phyloP scores from a whole-genome alignment of 805 yeast genomes.

The Cyberlindnera misumaiensis region DNA sequence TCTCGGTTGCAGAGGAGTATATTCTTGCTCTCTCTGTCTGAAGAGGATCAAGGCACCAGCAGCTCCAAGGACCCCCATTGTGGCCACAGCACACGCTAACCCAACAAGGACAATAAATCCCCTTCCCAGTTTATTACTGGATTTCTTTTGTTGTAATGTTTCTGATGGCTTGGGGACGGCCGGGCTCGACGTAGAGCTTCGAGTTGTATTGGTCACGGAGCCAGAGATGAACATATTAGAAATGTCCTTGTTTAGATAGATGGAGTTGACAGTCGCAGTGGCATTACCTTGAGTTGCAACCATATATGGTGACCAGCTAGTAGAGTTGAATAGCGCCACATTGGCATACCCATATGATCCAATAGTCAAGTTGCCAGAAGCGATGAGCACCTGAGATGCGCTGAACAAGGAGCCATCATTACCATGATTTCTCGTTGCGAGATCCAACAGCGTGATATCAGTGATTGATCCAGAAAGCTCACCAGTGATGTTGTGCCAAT shows the following conservation, averaged over 20 bases:
- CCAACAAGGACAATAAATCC: constrained; percentile 69
- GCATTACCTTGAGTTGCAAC: constrained; percentile 31
- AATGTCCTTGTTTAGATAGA: constrained; percentile 33
- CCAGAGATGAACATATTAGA: constrained; percentile 27
- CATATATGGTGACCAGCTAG: constrained; percentile 58
- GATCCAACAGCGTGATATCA: constrained; percentile 38
- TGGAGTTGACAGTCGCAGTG: constrained; percentile 20
- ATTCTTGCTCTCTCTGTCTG: constrained; percentile 32
- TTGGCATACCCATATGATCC: constrained; percentile 48
- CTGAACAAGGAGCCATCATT: constrained; percentile 34
- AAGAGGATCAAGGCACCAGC: constrained; percentile 31
- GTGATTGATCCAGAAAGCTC: constrained; percentile 31
- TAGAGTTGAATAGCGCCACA: constrained; percentile 61
- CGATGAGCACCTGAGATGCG: constrained; percentile 40
- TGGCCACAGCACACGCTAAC: constrained; percentile 58
- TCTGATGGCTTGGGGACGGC: too few species aligned
- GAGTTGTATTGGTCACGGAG: constrained; percentile 14
- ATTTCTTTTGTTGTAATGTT: constrained; percentile 1
- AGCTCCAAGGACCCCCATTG: constrained; percentile 35
- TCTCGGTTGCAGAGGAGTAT: constrained; percentile 43
- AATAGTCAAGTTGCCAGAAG: constrained; percentile 51
- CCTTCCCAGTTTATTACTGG: constrained; percentile 27
- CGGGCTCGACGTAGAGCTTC: constrained; percentile 10
- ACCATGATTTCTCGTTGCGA: constrained; percentile 24
- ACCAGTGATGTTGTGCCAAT: constrained; percentile 40